Conservation (phyloP, 2,329 filamentous ascomycete species). For the Xylariaceae sp. region DNA sequence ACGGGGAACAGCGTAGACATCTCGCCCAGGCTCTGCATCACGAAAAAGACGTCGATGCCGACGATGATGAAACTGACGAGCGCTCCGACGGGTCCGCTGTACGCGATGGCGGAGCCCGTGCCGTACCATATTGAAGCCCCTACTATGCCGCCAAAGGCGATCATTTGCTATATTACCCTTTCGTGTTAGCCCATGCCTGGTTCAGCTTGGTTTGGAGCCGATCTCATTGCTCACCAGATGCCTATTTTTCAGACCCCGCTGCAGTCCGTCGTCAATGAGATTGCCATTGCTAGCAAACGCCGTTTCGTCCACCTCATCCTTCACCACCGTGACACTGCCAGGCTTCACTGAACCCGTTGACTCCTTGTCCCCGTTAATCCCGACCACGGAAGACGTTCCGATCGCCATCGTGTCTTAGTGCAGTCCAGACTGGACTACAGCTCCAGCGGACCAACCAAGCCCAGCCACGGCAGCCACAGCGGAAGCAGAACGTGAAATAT, state of each 20-base stretch:
- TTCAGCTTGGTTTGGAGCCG: not conserved
- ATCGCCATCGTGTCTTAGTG: slow-evolving; percentile 7
- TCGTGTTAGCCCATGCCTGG: not conserved
- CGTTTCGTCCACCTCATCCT: slow-evolving; percentile 6
- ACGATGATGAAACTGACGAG: slow-evolving; percentile 42
- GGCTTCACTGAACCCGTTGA: slow-evolving; percentile 16
- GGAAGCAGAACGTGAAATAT: no score
- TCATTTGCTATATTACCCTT: slow-evolving; percentile 35
- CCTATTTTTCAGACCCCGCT: slow-evolving; percentile 38
- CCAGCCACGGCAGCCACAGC: no score
- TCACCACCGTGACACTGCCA: not conserved
- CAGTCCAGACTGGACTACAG: not conserved
- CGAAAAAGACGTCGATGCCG: slow-evolving; percentile 42
- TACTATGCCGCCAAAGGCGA: slow-evolving; percentile 39
- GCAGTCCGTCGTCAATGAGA: slow-evolving; percentile 37
- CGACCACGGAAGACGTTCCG: slow-evolving; percentile 6
- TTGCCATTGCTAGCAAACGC: slow-evolving; percentile 34
- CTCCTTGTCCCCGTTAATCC: slow-evolving; percentile 17
- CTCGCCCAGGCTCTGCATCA: slow-evolving; percentile 62
- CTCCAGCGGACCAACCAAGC: not conserved
- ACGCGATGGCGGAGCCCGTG: slow-evolving; percentile 39
- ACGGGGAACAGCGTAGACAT: slow-evolving; percentile 60
- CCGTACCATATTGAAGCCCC: slow-evolving; percentile 39
- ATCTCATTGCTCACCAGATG: slow-evolving; percentile 32
- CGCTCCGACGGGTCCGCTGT: slow-evolving; percentile 41